phyloP scores from a whole-genome alignment of 2,329 filamentous ascomycete species.

The Drechslerella dactyloides region DNA sequence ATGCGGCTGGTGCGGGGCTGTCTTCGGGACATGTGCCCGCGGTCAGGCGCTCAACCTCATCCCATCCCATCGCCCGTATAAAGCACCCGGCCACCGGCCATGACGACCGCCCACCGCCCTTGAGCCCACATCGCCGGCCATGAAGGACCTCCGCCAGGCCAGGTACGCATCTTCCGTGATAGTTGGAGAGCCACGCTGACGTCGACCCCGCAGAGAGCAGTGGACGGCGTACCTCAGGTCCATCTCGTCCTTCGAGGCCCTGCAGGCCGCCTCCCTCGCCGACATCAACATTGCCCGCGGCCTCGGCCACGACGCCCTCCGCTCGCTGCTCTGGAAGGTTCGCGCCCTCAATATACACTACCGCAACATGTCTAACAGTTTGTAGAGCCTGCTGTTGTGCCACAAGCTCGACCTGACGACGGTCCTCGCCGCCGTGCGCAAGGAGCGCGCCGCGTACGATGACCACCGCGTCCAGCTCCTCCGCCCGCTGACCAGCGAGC shows the following conservation, averaged over 20 bases:
- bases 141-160: conserved; percentile 48
- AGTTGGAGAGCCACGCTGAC: neutral
- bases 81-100: neutral
- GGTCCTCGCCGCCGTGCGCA: conserved; percentile 41
- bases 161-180: conserved; percentile 16
- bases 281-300: conserved; percentile 40
- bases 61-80: neutral
- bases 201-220: conserved; percentile 25
- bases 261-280: conserved; percentile 46
- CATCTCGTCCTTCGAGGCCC: conserved; percentile 47
- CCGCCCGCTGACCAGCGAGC: conserved; percentile 36
- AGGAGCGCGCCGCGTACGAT: conserved; percentile 52
- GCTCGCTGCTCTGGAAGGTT: conserved; percentile 48
- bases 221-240: conserved; percentile 42
- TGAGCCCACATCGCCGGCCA: conserved; percentile 1
- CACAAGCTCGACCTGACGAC: conserved; percentile 49
- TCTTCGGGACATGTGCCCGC: neutral
- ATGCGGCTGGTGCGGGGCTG: conserved; percentile 11
- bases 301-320: conserved; percentile 41
- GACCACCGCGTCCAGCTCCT: conserved; percentile 48
- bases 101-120: neutral
- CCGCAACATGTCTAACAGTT: conserved; percentile 2
- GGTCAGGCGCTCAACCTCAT: conserved; percentile 11
- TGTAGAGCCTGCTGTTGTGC: conserved; percentile 36
- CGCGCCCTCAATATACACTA: neutral